Evolutionary conservation across 805 yeast species (phyloP).

Genomic region (Candida montana): DNA sequence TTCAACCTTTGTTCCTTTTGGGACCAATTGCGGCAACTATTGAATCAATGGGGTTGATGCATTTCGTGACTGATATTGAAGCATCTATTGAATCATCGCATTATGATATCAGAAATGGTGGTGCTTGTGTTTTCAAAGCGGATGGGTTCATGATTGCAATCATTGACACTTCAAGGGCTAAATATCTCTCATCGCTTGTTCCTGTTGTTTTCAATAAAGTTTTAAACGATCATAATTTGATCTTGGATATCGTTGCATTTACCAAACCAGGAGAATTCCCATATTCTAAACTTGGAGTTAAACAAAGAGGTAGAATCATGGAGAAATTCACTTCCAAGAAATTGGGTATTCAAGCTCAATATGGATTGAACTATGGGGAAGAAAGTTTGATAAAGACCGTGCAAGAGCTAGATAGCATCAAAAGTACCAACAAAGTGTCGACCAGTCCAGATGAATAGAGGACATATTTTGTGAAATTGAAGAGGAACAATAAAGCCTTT

Average conservation of each 20-base stretch:
- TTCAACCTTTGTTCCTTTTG: slow-evolving; percentile 79
- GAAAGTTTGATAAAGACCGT: slow-evolving; percentile 51
- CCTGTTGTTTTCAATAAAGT: slow-evolving; percentile 79
- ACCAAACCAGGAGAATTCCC: slow-evolving; percentile 60
- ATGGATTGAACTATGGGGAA: slow-evolving; percentile 65
- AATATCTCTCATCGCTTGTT: slow-evolving; percentile 63
- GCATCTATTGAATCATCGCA: slow-evolving; percentile 52
- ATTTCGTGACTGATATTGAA: slow-evolving; percentile 84
- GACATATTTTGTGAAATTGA: no score
- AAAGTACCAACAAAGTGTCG: not conserved
- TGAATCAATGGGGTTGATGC: slow-evolving; percentile 87
- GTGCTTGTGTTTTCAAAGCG: slow-evolving; percentile 72
- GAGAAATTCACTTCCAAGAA: slow-evolving; percentile 47
- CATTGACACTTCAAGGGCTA: slow-evolving; percentile 52
- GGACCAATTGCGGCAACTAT: slow-evolving; percentile 84
- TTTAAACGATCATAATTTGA: slow-evolving; percentile 73
- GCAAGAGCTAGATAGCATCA: slow-evolving; percentile 32
- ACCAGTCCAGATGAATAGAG: not conserved
- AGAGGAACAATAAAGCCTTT: no score
- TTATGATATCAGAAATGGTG: slow-evolving; percentile 41
- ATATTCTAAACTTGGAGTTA: slow-evolving; percentile 64
- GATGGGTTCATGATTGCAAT: slow-evolving; percentile 75
- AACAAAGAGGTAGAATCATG: slow-evolving; percentile 69
- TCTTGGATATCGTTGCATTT: slow-evolving; percentile 81
- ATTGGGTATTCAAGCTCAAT: slow-evolving; percentile 37